Percentiles rank a stretch among this genome's conserved stretches.
phyloP scores from a whole-genome alignment of 441 rosid species.

The Geranium incanum region DNA sequence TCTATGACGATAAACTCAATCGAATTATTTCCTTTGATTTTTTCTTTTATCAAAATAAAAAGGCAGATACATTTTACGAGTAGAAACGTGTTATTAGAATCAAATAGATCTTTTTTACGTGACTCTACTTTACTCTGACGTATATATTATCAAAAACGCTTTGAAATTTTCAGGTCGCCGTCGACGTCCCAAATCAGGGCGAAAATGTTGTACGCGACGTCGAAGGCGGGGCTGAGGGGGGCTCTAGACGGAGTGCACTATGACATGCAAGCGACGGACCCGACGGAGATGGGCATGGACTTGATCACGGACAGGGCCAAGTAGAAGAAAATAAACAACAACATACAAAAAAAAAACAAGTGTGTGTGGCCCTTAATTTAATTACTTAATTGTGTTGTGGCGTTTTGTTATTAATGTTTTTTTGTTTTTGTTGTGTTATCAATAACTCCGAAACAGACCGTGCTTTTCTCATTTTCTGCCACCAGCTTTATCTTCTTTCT shows the following conservation, averaged over 20 bases:
- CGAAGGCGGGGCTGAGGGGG: constrained; percentile 69
- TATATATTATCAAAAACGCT: too few relatives aligned
- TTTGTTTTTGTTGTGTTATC: constrained; percentile 14
- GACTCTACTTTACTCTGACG: too few relatives aligned
- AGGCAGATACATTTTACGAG: too few relatives aligned
- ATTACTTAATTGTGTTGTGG: constrained; percentile 9
- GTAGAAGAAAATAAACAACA: neutral
- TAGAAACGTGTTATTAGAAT: too few relatives aligned
- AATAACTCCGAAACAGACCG: constrained; percentile 23
- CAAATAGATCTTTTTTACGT: too few relatives aligned
- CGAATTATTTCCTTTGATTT: too few relatives aligned
- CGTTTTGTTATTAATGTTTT: constrained; percentile 18
- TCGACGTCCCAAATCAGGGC: constrained; percentile 48
- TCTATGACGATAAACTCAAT: too few relatives aligned
- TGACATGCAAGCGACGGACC: constrained; percentile 73
- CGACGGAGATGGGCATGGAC: constrained; percentile 69
- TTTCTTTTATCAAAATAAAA: too few relatives aligned
- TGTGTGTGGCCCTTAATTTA: neutral
- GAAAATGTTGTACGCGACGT: constrained; percentile 68
- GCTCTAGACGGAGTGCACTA: constrained; percentile 65
- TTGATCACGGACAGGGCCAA: constrained; percentile 19
- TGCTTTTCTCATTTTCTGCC: constrained; percentile 10
- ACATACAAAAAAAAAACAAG: too few relatives aligned
- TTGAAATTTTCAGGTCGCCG: constrained; percentile 38
- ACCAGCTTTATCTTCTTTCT: neutral